Base-by-base conservation (phyloP, 768 basidiomycete genomes). In the Tricholoma flavovirens region DNA sequence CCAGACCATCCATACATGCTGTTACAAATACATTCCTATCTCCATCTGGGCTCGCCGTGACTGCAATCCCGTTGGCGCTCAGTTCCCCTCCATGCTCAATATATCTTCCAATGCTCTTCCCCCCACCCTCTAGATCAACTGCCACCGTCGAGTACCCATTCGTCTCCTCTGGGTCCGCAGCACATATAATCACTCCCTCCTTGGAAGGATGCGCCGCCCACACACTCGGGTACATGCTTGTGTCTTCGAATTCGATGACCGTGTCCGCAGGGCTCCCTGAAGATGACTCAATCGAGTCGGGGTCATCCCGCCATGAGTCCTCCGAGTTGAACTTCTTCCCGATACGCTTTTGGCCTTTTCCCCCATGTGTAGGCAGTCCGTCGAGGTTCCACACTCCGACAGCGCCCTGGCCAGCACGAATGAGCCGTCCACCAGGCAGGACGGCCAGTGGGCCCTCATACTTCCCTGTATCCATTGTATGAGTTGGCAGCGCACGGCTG, bases 11-110 rank as follows among this genome's bases (percentile, higher is more conserved):
- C 14, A 46, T 59, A 29, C 67, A 66, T 4, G 66, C 66, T 0
- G 73, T 75, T n/a, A 69, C 57, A 60, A 78, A 78, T 0, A 63
- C 42, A 54, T 73, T 70, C 3, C 69, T 67, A 50, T 76, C 74
- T 0, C 58, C 69, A 2, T 42, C 40, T 19, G 40, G 40, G 40
- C 17, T 42, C 10, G 40, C 40, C 1, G 40, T 19, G 40, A 42
- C 17, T 4, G 40, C 40, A 19, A 42, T 42, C 40, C 40, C 40
- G 10, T 11, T 10, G 0, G 54, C 61, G 57, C 71, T 73, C 6
- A 75, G 64, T 8, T 51, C 56, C 1, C 67, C 75, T 7, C 73
- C 75, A 53, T 75, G 71, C 1, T 75, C 77, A 5, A 78, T 56
- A 56, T 73, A 77, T 6, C 36, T 32, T 3, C 6, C 36, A 5